Conservation (phyloP, 129 eudicot species). For the Oenanthe sinensis region DNA sequence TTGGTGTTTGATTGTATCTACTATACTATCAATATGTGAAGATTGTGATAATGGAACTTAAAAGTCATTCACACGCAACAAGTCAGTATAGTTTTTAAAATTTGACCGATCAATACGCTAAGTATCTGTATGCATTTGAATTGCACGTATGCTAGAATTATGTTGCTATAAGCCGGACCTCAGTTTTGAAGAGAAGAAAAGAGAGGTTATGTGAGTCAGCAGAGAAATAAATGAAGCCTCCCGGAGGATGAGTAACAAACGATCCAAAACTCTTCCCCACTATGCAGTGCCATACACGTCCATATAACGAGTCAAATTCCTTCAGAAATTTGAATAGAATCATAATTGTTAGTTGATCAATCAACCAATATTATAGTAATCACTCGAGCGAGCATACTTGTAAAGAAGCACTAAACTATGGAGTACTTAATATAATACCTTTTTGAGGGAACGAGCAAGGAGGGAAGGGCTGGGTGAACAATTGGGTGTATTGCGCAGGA, state of each 20-base stretch:
- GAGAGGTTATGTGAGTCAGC: slow-evolving; percentile 37
- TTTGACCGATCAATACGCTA: background rate
- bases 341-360: background rate
- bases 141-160: background rate
- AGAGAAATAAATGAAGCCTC: slow-evolving; percentile 78
- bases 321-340: background rate
- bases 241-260: slow-evolving; percentile 70
- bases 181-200: slow-evolving; percentile 71
- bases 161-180: slow-evolving; percentile 42
- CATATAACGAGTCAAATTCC: slow-evolving; percentile 78
- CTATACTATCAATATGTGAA: background rate
- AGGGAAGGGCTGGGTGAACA: slow-evolving; percentile 50
- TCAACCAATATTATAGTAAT: background rate
- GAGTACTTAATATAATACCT: slow-evolving; percentile 29
- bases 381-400: background rate
- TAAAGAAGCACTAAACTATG: background rate
- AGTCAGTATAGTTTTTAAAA: background rate
- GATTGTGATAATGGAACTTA: background rate
- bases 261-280: slow-evolving; percentile 95
- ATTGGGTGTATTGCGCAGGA: slow-evolving; percentile 24
- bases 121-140: background rate
- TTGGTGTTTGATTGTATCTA: background rate
- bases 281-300: slow-evolving; percentile 87
- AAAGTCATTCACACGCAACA: background rate
- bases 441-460: slow-evolving; percentile 72